phyloP scores from a whole-genome alignment of 306 rosid genomes.

The Quillaja saponaria region DNA sequence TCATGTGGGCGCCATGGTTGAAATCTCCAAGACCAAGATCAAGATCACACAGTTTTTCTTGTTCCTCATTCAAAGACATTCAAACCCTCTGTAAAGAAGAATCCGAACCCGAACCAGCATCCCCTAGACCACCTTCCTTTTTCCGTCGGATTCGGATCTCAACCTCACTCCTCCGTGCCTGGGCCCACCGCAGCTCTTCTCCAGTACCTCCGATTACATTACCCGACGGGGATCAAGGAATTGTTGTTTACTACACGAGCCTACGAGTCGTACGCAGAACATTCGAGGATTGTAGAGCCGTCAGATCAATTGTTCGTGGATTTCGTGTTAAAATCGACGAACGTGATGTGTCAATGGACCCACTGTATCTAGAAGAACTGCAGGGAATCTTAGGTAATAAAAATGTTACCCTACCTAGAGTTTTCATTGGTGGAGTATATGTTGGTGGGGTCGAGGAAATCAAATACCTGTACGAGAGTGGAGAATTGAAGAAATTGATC shows the following conservation, averaged over 20 bases:
- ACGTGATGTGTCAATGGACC: slow-evolving; percentile 81
- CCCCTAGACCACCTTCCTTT: slow-evolving; percentile 60
- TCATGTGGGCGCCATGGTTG: slow-evolving; percentile 82
- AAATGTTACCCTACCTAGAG: slow-evolving; percentile 52
- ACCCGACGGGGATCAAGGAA: slow-evolving; percentile 40
- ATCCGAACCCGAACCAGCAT: slow-evolving; percentile 34
- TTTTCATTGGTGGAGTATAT: slow-evolving; percentile 61
- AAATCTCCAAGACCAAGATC: slow-evolving; percentile 50
- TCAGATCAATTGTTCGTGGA: slow-evolving; percentile 61
- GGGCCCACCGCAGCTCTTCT: slow-evolving; percentile 17
- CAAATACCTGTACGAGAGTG: slow-evolving; percentile 53
- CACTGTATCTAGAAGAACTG: slow-evolving; percentile 52
- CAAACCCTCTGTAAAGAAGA: slow-evolving; percentile 49
- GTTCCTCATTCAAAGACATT: slow-evolving; percentile 77
- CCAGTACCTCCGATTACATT: background rate
- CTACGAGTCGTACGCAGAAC: slow-evolving; percentile 83
- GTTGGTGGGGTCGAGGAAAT: slow-evolving; percentile 77
- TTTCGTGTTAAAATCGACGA: slow-evolving; percentile 67
- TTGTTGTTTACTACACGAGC: slow-evolving; percentile 76
- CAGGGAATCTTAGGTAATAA: slow-evolving; percentile 47
- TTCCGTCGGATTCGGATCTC: slow-evolving; percentile 58
- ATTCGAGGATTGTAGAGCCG: slow-evolving; percentile 65
- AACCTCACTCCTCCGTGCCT: slow-evolving; percentile 51
- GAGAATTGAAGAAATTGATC: slow-evolving; percentile 57
- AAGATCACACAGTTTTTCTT: slow-evolving; percentile 30